phyloP scores from a whole-genome alignment of 805 yeast species.

The Candida adriatica region DNA sequence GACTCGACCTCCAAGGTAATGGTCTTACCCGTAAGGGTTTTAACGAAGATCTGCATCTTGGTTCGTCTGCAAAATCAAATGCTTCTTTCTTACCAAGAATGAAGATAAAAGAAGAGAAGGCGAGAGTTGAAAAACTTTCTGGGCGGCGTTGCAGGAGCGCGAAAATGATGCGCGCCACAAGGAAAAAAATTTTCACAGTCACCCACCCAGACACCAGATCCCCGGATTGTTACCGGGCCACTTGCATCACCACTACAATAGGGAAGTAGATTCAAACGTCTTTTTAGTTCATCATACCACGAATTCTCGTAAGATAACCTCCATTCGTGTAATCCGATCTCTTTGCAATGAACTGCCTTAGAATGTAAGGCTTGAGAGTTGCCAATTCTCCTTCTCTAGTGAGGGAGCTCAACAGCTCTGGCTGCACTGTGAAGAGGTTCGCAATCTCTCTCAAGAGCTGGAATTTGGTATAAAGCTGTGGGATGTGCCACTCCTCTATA shows the following conservation, averaged over 20 bases:
- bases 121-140: background rate
- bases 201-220: constrained; percentile 7
- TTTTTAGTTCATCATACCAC: constrained; percentile 15
- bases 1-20: constrained; percentile 98
- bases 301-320: constrained; percentile 19
- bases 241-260: no score
- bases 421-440: constrained; percentile 78
- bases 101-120: constrained; percentile 2
- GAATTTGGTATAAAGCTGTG: constrained; percentile 54
- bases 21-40: constrained; percentile 99
- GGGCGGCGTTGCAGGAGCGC: background rate
- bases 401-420: constrained; percentile 68
- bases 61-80: constrained; percentile 39
- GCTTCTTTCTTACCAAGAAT: constrained; percentile 28
- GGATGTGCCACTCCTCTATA: constrained; percentile 61
- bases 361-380: constrained; percentile 50
- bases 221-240: no score
- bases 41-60: constrained; percentile 94
- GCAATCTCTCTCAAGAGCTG: constrained; percentile 74
- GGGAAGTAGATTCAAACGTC: background rate
- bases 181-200: constrained; percentile 11
- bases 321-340: constrained; percentile 59
- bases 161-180: no score
- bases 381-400: constrained; percentile 77
- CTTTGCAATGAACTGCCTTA: constrained; percentile 60